Evolutionary conservation across 1,284 basidiomycete genomes (phyloP), one percentile per base, ranked within the genome.

Genomic region (Ceratobasidium theobromae): DNA sequence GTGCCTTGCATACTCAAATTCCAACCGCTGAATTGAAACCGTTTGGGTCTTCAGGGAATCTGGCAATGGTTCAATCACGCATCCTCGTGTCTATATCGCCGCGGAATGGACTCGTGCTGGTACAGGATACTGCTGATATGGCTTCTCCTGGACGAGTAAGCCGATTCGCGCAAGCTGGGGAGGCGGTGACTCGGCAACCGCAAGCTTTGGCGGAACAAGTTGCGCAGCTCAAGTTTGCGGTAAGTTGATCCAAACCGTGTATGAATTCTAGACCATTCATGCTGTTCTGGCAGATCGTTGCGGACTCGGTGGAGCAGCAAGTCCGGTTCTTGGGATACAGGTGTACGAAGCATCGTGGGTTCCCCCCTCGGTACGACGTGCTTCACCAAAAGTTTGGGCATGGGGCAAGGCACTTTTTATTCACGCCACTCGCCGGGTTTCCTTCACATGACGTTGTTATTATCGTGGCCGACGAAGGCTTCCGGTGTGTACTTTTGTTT

Each of bases 401-500:
- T 2, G 75, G 80, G 14, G 79, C 81, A 9, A 83, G 82, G 46
- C 82, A 80, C 27, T 80, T 75, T 52, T 77, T 91, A 33, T 91
- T 85, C 74, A 86, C 92, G 68, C 85, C 86, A 70, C 81, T 93
- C 14, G 75, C 84, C 41, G 86, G 81, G 70, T 90, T 86, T 72
- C 85, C 85, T 0, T 79, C 78, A 38, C 85, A 91, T 72, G 91
- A 91, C 73, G 83, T 92, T 21, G 88, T 91, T 11, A 79, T 89
- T 41, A 85, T 88, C 51, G 86, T 93, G 70, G 86, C 86, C 0
- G 88, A 91, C 72, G 83, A 86, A 54, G 82, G 86, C 58, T 87
- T 91, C 72, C 84, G 84, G 52, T 92, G 86, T 72, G 91, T 89
- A 2, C 81, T 92, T 38, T 88, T 66, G 84, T 68, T 30, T 35